These are phyloP conservation scores for Chaetomium sp. DNA, from an alignment of 2,329 filamentous ascomycete genomes.

Conservation along the genomic window DNA sequence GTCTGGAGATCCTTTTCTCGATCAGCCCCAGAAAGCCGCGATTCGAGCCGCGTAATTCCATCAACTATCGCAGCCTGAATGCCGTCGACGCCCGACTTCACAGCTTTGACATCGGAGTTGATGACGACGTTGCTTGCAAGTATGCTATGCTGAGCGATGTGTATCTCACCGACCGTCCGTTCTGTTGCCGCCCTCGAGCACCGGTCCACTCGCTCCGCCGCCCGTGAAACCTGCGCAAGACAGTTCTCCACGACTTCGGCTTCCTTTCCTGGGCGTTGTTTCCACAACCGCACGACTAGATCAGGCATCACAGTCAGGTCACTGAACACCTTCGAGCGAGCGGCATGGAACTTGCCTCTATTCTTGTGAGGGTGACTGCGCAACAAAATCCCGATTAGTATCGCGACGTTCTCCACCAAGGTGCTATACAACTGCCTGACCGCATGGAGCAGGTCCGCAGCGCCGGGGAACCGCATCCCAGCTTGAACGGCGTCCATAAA, in stretches of 20 bases:
- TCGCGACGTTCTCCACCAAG: conserved; percentile 4
- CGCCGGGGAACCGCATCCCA: conserved; percentile 3
- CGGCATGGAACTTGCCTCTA: not conserved
- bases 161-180: conserved; percentile 3
- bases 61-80: conserved; percentile 6
- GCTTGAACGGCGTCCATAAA: conserved; percentile 6
- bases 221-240: not conserved
- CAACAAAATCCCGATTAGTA: not conserved
- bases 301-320: not conserved
- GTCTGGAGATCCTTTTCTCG: not conserved
- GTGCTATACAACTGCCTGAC: conserved; percentile 1
- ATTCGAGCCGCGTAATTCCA: conserved; percentile 8
- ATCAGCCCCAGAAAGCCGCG: not conserved
- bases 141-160: not conserved
- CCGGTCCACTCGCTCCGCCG: not conserved
- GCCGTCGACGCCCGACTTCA: not conserved
- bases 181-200: conserved; percentile 5
- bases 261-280: conserved; percentile 5
- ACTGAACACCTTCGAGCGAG: not conserved
- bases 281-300: conserved; percentile 5
- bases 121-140: not conserved
- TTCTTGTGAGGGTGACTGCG: conserved; percentile 13
- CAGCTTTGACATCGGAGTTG: not conserved
- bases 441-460: not conserved
- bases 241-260: conserved; percentile 1